Percentiles rank a stretch among this genome's conserved stretches.
phyloP scores from a whole-genome alignment of 495 filamentous ascomycete species.

The Poronia punctata region DNA sequence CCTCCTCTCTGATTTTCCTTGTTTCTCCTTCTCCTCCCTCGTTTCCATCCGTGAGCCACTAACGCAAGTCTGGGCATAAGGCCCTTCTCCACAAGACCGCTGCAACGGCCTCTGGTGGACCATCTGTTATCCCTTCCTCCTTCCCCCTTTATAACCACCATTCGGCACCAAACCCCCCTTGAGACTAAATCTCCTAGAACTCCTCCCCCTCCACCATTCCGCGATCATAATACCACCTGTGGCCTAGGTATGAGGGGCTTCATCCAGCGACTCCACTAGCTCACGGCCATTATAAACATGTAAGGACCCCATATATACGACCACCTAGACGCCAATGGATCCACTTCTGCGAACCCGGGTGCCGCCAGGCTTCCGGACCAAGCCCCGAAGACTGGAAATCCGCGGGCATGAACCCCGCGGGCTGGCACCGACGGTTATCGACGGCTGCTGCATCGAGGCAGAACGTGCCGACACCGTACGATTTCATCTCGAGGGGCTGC shows the following conservation, averaged over 20 bases:
- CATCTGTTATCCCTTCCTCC: too few relatives aligned
- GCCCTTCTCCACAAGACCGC: slow-evolving; percentile 14
- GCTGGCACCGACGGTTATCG: slow-evolving; percentile 29
- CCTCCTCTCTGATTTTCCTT: too few relatives aligned
- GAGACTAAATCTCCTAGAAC: neutral
- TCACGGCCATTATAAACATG: too few relatives aligned
- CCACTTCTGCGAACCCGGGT: slow-evolving; percentile 7
- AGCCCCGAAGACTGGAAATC: neutral
- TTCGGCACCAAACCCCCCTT: neutral
- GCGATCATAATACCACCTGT: too few relatives aligned
- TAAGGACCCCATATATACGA: too few relatives aligned
- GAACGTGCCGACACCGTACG: slow-evolving; percentile 36
- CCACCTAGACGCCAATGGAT: too few relatives aligned
- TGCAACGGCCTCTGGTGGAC: slow-evolving; percentile 12
- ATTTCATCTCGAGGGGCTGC: slow-evolving; percentile 34
- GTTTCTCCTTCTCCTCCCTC: too few relatives aligned
- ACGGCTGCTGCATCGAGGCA: slow-evolving; percentile 40
- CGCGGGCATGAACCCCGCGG: slow-evolving; percentile 10
- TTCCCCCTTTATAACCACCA: slow-evolving; percentile 5
- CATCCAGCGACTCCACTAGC: too few relatives aligned
- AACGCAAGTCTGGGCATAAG: neutral
- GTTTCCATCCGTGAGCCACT: too few relatives aligned
- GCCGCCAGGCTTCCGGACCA: too few relatives aligned
- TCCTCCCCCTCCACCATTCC: neutral
- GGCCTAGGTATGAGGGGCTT: too few relatives aligned